Base-by-base conservation (phyloP, 1,284 basidiomycete species). In the Ganoderma leucocontextum region DNA sequence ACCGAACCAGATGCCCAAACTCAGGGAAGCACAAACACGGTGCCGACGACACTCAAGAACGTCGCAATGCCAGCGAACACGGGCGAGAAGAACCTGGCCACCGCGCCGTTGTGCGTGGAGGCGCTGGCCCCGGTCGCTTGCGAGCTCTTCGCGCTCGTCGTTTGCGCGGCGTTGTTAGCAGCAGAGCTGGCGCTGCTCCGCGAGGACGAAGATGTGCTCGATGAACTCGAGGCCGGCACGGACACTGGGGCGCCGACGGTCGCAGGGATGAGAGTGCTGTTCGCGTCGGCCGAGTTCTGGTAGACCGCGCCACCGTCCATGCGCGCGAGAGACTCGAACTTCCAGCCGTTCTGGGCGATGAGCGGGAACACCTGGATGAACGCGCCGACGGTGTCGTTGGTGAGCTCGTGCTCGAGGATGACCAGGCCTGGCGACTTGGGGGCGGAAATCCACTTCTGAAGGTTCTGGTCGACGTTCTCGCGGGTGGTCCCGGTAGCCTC, bases 341-440 rank as follows among this genome's bases (percentile, higher is more conserved):
- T 85, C 95, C 95, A 96, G 39, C 89, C 89, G 70, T 89, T 89
- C 15, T 82, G 71, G 65, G 83, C 81, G 76, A 95, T 89, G 55
- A 87, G 70, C 4, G 91, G 89, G 78, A 86, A 96, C 15, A 88
- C 85, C 63, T 83, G 80, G 15, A 93, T 91, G 82, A 95, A 97
- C 8, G 88, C 87, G 59, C 84, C 77, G 49, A 95, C 88, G 29
- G 91, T 84, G 67, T 83, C 76, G 59, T 87, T 81, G 22, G 84
- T 86, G n/a, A 92, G 81, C 79, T 96, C 95, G 80, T 97, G 95
- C 80, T 96, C 92, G 71, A 97, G 86, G 69, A 95, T 85, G 73
- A 96, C 85, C 22, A 96, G 85, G 42, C 95, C 95, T 10, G 91
- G 90, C 12, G 78, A 80, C 77, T 94, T 93, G 60, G 91, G 82